Conservation (phyloP, 2,329 filamentous ascomycete genomes). For the Arthrobotrys pseudoclavata region DNA sequence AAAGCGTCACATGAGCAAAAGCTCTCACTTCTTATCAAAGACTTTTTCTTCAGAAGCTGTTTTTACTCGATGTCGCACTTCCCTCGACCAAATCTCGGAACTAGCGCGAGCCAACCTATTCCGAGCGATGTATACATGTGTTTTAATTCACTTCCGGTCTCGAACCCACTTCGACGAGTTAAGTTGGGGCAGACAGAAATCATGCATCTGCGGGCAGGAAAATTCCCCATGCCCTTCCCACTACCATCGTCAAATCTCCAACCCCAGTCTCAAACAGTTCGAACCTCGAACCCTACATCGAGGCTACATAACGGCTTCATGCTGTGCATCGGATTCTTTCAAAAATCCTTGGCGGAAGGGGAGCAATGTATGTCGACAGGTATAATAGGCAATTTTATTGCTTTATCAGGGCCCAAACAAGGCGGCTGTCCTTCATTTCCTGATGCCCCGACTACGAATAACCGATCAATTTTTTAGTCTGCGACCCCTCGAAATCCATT, state of each 20-base stretch:
- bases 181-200: slow-evolving; percentile 15
- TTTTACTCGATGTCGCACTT: slow-evolving; percentile 23
- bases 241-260: slow-evolving; percentile 27
- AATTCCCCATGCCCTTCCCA: slow-evolving; percentile 33
- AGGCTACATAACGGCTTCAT: slow-evolving; percentile 31
- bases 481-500: slow-evolving; percentile 23
- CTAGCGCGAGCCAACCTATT: slow-evolving; percentile 25
- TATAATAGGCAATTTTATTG: slow-evolving; percentile 42
- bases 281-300: slow-evolving; percentile 40
- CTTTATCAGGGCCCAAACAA: slow-evolving; percentile 34
- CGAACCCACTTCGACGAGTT: slow-evolving; percentile 13
- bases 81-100: slow-evolving; percentile 35
- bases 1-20: slow-evolving; percentile 38
- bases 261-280: slow-evolving; percentile 34
- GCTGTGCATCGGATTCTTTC: slow-evolving; percentile 37
- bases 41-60: slow-evolving; percentile 1
- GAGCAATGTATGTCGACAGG: slow-evolving; percentile 47
- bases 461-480: slow-evolving; percentile 11
- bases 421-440: slow-evolving; percentile 33
- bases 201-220: slow-evolving; percentile 46
- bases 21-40: slow-evolving; percentile 28
- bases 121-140: slow-evolving; percentile 34
- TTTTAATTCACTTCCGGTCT: slow-evolving; percentile 28
- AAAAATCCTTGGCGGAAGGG: slow-evolving; percentile 44
- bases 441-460: slow-evolving; percentile 32